Evolutionary conservation across 192 early-diverging fungal species (phyloP), one percentile per base, ranked within the genome.

Genomic region (Irineochytrium annulatum): DNA sequence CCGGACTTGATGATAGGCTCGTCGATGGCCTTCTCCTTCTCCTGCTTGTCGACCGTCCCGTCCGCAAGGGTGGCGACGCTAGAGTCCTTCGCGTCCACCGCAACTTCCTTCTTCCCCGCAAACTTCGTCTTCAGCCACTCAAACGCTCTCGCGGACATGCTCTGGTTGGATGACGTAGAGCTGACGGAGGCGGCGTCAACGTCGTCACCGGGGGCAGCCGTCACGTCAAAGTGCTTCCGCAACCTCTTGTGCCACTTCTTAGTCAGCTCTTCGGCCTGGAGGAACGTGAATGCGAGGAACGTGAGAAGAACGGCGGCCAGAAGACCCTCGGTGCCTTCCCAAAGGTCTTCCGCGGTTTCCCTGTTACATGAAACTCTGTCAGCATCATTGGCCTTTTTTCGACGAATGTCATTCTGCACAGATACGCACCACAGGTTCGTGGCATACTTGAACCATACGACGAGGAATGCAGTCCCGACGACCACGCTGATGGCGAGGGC

Each of bases 261-360:
- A 65, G 86, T 85, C 77, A 89, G 77, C 16, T 79, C 72, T 20
- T 86, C 80, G 16, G 86, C 76, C 30, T 77, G 71, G 37, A 91
- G 55, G 80, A 92, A 88, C 22, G 85, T 83, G 19, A 92, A 65
- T 4, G 83, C 81, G 87, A 91, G 89, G 6, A 74, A 31, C 0
- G 87, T 86, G 37, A 90, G 86, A 70, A 91, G 76, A 11, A 90
- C 17, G 0, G 71, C 68, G 27, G 90, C 89, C 39, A 92, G 71
- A 34, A 90, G 73, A 3, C 74, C 74, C 43, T 91, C 89, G 3
- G 79, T 71, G 30, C 84, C 91, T 71, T 93, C 89, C 87, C 87
- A 89, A 14, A 91, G 55, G 52, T 75, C 66, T 52, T 91, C 89
- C 56, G 60, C 51, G 28, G 22, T 16, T 0, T 48, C 35, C 60